Evolutionary conservation across 108 stramenopile species (phyloP), one percentile per base, ranked within the genome.

Genomic region (Nitzschia sp.): DNA sequence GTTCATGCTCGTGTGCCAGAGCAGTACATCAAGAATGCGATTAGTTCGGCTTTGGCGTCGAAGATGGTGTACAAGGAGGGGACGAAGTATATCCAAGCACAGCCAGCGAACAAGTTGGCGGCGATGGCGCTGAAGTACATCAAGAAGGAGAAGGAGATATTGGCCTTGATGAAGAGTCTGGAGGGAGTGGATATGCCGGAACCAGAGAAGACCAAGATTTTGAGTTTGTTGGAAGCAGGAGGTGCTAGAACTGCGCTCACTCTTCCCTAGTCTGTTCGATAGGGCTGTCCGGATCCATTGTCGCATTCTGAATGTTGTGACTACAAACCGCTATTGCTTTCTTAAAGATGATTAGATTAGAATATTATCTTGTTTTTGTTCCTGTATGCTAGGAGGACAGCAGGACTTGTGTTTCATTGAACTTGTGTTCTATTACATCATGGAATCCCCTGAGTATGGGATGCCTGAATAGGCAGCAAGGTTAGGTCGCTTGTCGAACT

Each of bases 61-160:
- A 94, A 93, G 52, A 69, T 98, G 69, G 98, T 98, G 22, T 98
- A 98, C 80, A 87, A 89, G 71, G 98, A 98, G 80, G 98, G 98
- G 9, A 94, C 95, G 10, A 86, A 91, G 57, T 97, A 97, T 63
- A 86, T 98, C 8, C 83, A 89, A 51, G 67, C 89, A 6, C 84
- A 82, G 10, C 83, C 87, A 37, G 71, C 76, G 44, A 80, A 84
- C 24, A 85, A 82, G 53, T 75, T 95, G 19, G 87, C 86, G 7
- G 57, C 41, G n/a, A 79, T 88, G 17, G 89, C 89, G 22, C 64
- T 95, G 60, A 70, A 74, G 48, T 95, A 95, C 67, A 67, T 95
- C 46, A 78, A 89, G 43, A 86, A 86, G 44, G 91, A 95, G 68
- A 87, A 87, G 50, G 83, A 95, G 57, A 72, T 95, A n/a, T 70